A percentile compares a stretch with the other conserved stretches of the same genome.
phyloP scores from a whole-genome alignment of 768 basidiomycete genomes.

The Tricholoma sp. region DNA sequence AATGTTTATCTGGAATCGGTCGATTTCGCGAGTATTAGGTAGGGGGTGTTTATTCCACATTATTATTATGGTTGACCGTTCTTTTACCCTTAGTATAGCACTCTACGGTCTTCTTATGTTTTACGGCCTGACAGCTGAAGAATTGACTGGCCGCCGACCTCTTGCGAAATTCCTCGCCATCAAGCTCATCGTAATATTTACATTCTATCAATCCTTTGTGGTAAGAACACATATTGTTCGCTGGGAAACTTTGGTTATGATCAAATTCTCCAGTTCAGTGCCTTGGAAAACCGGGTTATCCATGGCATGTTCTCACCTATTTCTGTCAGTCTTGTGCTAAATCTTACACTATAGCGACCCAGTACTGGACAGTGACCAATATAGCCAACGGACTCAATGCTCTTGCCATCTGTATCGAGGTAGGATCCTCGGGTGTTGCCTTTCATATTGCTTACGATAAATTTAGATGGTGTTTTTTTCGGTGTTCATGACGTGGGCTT shows the following conservation, averaged over 20 bases:
- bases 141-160: slow-evolving; percentile 71
- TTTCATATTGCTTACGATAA: neutral
- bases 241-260: neutral
- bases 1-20: slow-evolving; percentile 65
- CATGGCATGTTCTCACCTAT: slow-evolving; percentile 39
- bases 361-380: slow-evolving; percentile 82
- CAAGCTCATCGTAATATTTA: slow-evolving; percentile 84
- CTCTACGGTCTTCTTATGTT: slow-evolving; percentile 83
- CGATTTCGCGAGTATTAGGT: slow-evolving; percentile 84
- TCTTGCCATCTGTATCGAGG: slow-evolving; percentile 80
- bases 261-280: slow-evolving; percentile 46
- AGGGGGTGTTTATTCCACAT: slow-evolving; percentile 7
- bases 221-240: slow-evolving; percentile 32
- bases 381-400: slow-evolving; percentile 83
- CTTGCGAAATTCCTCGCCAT: slow-evolving; percentile 83
- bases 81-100: slow-evolving; percentile 49
- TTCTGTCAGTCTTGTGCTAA: neutral
- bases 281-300: slow-evolving; percentile 67
- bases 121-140: slow-evolving; percentile 76
- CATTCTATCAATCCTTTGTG: slow-evolving; percentile 81
- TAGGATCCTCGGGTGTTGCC: slow-evolving; percentile 19
- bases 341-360: slow-evolving; percentile 40
- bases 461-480: slow-evolving; percentile 81
- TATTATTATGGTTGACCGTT: neutral
- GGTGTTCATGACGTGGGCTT: slow-evolving; percentile 79